Evolutionary conservation across 345 rosid genomes (phyloP).

Genomic region (Gossypium mustelinum): DNA sequence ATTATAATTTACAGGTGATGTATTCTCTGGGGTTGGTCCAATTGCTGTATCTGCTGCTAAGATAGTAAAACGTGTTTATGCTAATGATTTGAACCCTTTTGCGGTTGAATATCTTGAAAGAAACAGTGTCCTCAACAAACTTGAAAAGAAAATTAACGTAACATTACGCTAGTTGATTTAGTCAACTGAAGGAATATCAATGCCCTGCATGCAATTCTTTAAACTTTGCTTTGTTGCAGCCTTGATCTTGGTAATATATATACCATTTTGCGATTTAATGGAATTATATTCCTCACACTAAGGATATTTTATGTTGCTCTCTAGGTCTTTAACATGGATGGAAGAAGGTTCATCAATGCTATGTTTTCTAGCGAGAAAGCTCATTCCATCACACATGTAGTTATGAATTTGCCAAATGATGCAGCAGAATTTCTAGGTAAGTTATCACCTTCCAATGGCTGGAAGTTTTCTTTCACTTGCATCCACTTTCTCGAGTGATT

Average conservation of each 20-base stretch:
- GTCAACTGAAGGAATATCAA: neutral
- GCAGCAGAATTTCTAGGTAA: constrained; percentile 77
- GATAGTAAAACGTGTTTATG: constrained; percentile 75
- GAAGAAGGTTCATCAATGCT: constrained; percentile 74
- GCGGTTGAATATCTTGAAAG: constrained; percentile 77
- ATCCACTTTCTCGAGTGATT: neutral
- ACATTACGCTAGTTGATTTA: neutral
- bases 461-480: neutral
- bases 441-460: neutral
- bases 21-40: constrained; percentile 83
- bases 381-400: constrained; percentile 61
- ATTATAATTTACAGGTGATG: constrained; percentile 58
- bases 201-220: neutral
- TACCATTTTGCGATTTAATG: neutral
- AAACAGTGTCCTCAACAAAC: constrained; percentile 69
- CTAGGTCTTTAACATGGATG: constrained; percentile 85
- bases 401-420: constrained; percentile 85
- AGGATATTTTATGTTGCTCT: constrained; percentile 13
- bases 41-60: constrained; percentile 76
- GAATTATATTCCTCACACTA: constrained; percentile 7
- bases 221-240: neutral
- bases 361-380: constrained; percentile 72
- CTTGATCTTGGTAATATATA: neutral
- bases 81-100: constrained; percentile 85
- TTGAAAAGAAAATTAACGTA: constrained; percentile 72